Base-by-base conservation (phyloP, 305 asterid genomes). In the Fraxinus nigra region DNA sequence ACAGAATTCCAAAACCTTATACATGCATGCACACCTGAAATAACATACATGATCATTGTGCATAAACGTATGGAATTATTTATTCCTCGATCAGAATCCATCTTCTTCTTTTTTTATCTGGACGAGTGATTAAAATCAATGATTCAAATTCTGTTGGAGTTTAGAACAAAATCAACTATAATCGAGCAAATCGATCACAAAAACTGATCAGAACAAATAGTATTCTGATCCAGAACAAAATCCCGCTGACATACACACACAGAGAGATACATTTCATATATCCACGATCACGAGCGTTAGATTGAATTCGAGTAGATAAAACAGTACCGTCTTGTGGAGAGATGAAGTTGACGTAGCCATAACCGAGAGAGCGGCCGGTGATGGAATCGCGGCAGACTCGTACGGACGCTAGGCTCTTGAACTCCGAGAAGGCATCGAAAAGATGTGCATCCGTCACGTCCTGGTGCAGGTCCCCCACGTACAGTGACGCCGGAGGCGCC, bases 291-390 rank as follows among this genome's bases (percentile, higher is more conserved):
- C 2, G 13, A 34, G 76, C 46, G 16, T 72, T 72, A 16, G 46
- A 33, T 16, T 14, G 46, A 72, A 72, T 72, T n/a, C 48, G 48
- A 14, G 28, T 16, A 7, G 30, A 51, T 46, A 28, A 56, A 61
- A 34, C 20, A 33, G 7, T 89, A 95, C 99, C 99, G 46, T 95
- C 98, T 28, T 92, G 86, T 72, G 89, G 92, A 40, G 95, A 84
- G 79, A 81, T 3, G 77, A 90, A 93, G 88, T 95, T 95, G 80
- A 92, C 98, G 84, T 95, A 95, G 80, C 97, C 99, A 82, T 95
- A 95, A 82, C 97, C 86, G 83, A 95, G 95, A 0, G 98, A 93
- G 61, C 95, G 97, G 69, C 92, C 88, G 3, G 97, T 89, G 67
- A 92, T 70, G 63, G 93, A 84, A 70, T 95, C 97, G 4, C 95